phyloP scores from a whole-genome alignment of 768 basidiomycete genomes.

The Collybia mongolica region DNA sequence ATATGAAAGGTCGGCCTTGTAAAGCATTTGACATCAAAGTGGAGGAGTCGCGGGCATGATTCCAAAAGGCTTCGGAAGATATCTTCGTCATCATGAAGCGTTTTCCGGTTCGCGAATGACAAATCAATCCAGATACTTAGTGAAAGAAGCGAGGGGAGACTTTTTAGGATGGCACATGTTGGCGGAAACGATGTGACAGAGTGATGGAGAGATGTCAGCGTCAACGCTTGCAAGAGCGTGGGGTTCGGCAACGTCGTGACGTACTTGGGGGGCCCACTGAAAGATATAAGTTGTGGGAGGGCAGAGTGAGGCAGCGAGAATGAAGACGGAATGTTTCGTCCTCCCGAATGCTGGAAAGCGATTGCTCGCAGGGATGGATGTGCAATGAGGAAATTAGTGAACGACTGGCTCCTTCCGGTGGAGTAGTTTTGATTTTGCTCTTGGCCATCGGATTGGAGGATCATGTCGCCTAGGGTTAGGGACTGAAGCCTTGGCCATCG shows the following conservation, averaged over 20 bases:
- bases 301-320: conserved; percentile 21
- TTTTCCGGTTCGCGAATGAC: conserved; percentile 24
- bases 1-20: conserved; percentile 33
- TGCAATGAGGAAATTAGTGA: conserved; percentile 30
- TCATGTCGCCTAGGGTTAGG: conserved; percentile 32
- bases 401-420: conserved; percentile 18
- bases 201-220: conserved; percentile 31
- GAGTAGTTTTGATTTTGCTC: conserved; percentile 8
- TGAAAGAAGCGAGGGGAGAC: conserved; percentile 24
- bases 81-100: conserved; percentile 26
- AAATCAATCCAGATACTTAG: conserved; percentile 34
- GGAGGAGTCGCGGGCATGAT: conserved; percentile 27
- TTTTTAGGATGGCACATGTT: conserved; percentile 26
- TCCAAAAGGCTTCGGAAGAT: conserved; percentile 26
- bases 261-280: conserved; percentile 29
- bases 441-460: conserved; percentile 21
- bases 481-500: conserved; percentile 34
- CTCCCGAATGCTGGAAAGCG: conserved; percentile 29
- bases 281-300: conserved; percentile 26
- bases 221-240: conserved; percentile 24
- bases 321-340: conserved; percentile 23
- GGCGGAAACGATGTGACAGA: conserved; percentile 29
- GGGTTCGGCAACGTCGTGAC: conserved; percentile 27
- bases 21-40: conserved; percentile 33
- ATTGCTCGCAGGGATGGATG: conserved; percentile 29